phyloP scores from a whole-genome alignment of 139 green algal species.

The Microglena sp. region DNA sequence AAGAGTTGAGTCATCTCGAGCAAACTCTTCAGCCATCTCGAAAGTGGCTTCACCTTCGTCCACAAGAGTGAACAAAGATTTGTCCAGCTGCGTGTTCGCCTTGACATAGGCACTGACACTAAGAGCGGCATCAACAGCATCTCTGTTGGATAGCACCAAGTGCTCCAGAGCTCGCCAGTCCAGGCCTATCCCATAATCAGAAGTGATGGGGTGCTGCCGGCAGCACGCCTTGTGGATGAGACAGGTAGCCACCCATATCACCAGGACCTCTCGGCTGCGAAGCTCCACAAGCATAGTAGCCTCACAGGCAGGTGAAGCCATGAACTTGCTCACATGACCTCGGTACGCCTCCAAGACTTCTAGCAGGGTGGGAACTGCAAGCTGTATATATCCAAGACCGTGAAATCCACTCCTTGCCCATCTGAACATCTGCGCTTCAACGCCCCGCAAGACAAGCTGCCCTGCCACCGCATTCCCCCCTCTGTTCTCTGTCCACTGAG shows the following conservation, averaged over 20 bases:
- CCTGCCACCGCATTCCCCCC: constrained; percentile 8
- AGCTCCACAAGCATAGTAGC: constrained; percentile 27
- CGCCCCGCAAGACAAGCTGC: constrained; percentile 17
- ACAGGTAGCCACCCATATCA: constrained; percentile 37
- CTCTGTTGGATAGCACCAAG: constrained; percentile 29
- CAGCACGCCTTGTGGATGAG: not conserved
- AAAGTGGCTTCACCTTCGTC: constrained; percentile 19
- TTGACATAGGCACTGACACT: constrained; percentile 35
- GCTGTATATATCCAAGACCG: not conserved
- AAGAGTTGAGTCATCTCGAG: not conserved
- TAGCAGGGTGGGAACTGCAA: constrained; percentile 7
- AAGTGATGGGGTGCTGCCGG: too few species aligned
- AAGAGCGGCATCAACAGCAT: constrained; percentile 21
- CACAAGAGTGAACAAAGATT: constrained; percentile 11
- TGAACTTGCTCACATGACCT: not conserved
- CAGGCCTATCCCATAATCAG: constrained; percentile 21
- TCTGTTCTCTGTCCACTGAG: not conserved
- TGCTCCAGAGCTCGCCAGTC: constrained; percentile 27
- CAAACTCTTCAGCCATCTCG: constrained; percentile 19
- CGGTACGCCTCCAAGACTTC: constrained; percentile 27
- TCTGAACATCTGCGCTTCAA: constrained; percentile 30
- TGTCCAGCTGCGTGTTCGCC: too few species aligned
- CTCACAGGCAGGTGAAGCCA: not conserved
- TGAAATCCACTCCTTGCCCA: constrained; percentile 6
- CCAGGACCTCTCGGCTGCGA: constrained; percentile 30